A percentile compares a stretch with the other conserved stretches of the same genome.
Evolutionary conservation across 768 basidiomycete genomes (phyloP).

Genomic region (Brasilioporus rufonigricans): DNA sequence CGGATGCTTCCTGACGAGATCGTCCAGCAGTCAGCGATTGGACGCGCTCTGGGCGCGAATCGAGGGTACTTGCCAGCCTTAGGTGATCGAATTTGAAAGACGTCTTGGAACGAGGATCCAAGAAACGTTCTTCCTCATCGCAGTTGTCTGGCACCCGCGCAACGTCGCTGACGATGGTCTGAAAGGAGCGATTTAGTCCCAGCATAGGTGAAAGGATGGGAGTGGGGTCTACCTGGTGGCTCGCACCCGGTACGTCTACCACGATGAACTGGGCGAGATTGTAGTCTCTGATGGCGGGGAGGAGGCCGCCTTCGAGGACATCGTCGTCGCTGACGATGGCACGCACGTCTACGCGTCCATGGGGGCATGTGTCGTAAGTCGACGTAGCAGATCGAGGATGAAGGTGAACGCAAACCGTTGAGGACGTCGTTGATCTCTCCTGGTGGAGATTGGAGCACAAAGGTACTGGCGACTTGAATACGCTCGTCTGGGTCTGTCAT

Average conservation of each 20-base stretch:
- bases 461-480: slow-evolving; percentile 68
- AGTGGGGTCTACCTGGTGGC: slow-evolving; percentile 61
- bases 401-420: slow-evolving; percentile 56
- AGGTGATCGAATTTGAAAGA: slow-evolving; percentile 87
- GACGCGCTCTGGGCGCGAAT: slow-evolving; percentile 1
- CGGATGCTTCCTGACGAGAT: slow-evolving; percentile 75
- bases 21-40: background rate
- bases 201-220: background rate
- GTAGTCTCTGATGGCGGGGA: slow-evolving; percentile 78
- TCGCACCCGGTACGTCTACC: slow-evolving; percentile 75
- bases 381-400: background rate
- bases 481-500: slow-evolving; percentile 62
- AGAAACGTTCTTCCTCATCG: slow-evolving; percentile 61
- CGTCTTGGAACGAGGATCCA: slow-evolving; percentile 78
- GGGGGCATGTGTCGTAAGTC: background rate
- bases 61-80: slow-evolving; percentile 55
- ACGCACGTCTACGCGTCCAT: slow-evolving; percentile 80
- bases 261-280: slow-evolving; percentile 86
- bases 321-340: slow-evolving; percentile 87
- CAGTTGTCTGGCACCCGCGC: slow-evolving; percentile 47
- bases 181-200: slow-evolving; percentile 3
- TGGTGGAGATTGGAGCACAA: slow-evolving; percentile 88
- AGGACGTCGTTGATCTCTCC: slow-evolving; percentile 97
- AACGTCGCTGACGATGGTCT: slow-evolving; percentile 83
- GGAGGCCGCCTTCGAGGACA: slow-evolving; percentile 71